phyloP scores from a whole-genome alignment of 768 basidiomycete genomes.

The Rhodotorula paludigena region DNA sequence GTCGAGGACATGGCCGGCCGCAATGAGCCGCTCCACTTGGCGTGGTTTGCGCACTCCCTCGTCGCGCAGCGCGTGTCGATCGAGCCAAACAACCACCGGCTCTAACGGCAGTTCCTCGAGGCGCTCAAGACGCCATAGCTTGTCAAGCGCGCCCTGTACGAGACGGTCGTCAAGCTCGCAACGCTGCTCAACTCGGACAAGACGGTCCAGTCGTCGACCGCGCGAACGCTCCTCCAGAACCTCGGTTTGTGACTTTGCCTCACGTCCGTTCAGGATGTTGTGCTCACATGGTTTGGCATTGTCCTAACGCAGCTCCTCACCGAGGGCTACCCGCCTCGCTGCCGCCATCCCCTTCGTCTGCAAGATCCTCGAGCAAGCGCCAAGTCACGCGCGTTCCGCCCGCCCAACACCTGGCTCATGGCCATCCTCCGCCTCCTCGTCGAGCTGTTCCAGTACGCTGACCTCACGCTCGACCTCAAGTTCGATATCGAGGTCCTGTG shows the following conservation, averaged over 20 bases:
- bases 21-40: slow-evolving; percentile 74
- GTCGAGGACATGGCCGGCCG: slow-evolving; percentile 75
- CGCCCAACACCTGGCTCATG: slow-evolving; percentile 98
- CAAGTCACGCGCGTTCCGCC: slow-evolving; percentile 84
- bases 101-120: slow-evolving; percentile 91
- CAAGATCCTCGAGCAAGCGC: slow-evolving; percentile 85
- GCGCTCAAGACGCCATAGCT: slow-evolving; percentile 65
- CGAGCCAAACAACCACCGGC: slow-evolving; percentile 92
- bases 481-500: slow-evolving; percentile 98
- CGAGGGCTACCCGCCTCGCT: slow-evolving; percentile 82
- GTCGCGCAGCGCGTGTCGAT: slow-evolving; percentile 92
- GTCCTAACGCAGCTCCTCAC: slow-evolving; percentile 96
- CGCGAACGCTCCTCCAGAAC: slow-evolving; percentile 83
- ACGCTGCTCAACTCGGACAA: slow-evolving; percentile 83
- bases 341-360: slow-evolving; percentile 97
- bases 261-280: slow-evolving; percentile 84
- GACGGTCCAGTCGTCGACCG: slow-evolving; percentile 75
- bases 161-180: slow-evolving; percentile 84
- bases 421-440: slow-evolving; percentile 83
- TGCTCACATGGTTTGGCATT: slow-evolving; percentile 85
- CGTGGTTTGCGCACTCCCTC: slow-evolving; percentile 97
- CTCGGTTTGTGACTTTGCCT: slow-evolving; percentile 89
- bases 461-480: slow-evolving; percentile 91
- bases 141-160: slow-evolving; percentile 77
- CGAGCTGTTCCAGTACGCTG: slow-evolving; percentile 95